phyloP scores from a whole-genome alignment of 1,284 basidiomycete species.

The Apiotrichum gracile region DNA sequence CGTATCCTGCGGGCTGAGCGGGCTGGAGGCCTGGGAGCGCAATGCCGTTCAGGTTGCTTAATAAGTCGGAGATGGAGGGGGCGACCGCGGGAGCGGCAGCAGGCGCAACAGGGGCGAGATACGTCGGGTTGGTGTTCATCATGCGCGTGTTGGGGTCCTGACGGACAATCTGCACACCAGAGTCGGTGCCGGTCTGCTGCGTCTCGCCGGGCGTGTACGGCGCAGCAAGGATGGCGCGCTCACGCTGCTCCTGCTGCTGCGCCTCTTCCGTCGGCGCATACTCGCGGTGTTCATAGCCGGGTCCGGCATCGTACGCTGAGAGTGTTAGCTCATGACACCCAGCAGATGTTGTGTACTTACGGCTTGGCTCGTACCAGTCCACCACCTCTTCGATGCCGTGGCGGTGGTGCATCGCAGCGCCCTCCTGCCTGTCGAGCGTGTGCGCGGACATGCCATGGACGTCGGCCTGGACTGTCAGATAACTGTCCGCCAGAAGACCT shows the following conservation, averaged over 20 bases:
- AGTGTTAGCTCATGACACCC: background rate
- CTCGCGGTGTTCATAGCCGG: background rate
- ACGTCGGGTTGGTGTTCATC: slow-evolving; percentile 3
- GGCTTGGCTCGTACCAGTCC: slow-evolving; percentile 32
- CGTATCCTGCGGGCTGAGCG: too few species aligned
- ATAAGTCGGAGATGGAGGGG: background rate
- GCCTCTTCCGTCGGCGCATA: slow-evolving; percentile 19
- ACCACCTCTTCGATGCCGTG: slow-evolving; percentile 20
- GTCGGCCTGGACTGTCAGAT: slow-evolving; percentile 13
- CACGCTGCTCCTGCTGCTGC: slow-evolving; percentile 27
- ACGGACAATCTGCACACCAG: slow-evolving; percentile 15
- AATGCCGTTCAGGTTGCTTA: slow-evolving; percentile 2
- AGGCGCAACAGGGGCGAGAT: background rate
- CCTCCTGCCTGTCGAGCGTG: slow-evolving; percentile 32
- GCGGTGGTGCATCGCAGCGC: slow-evolving; percentile 22
- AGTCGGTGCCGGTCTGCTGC: slow-evolving; percentile 20
- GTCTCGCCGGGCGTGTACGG: slow-evolving; percentile 16
- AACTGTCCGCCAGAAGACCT: background rate
- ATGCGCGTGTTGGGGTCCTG: slow-evolving; percentile 2
- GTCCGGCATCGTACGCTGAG: slow-evolving; percentile 3
- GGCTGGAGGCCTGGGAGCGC: background rate
- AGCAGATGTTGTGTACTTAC: background rate
- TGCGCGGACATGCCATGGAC: slow-evolving; percentile 24
- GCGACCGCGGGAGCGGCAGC: background rate
- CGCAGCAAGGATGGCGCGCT: slow-evolving; percentile 26